Evolutionary conservation across 2,329 filamentous ascomycete species (phyloP), one percentile per base, ranked within the genome.

Genomic region (Cryphonectria japonica): DNA sequence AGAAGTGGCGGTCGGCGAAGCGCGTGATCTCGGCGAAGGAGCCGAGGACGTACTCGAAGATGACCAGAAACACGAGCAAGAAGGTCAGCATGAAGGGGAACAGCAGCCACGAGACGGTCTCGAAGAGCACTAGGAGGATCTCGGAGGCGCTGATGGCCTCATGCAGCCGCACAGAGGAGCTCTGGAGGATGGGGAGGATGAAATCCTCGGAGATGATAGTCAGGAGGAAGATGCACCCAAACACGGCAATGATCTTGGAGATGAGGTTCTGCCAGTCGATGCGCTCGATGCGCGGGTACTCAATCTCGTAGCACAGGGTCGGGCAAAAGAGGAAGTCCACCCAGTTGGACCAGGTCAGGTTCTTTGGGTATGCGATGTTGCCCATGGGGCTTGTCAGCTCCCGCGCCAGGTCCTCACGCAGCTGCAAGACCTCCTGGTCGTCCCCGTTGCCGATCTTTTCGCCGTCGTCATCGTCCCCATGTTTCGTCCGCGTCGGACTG

Each of bases 61-160:
- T 98, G 80, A 98, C 94, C 71, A 99, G 90, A 84, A 99, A 99
- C 69, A 98, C 95, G 64, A 98, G 89, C 5, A 98, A 85, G 80
- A 98, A 97, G 4, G 92, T 97, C 73, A 98, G 87, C 93, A 98
- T 98, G 81, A 98, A 99, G 3, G 96, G 96, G 82, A 98, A 98
- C 32, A 99, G 87, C 26, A 99, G 89, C 85, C 93, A 91, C 70
- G 92, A 95, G 78, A 97, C 95, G 19, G 93, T 94, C 84, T 98
- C 96, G 39, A 93, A 89, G 34, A 99, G 86, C 75, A 98, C 90
- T 72, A 99, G 88, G 2, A 89, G 85, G 69, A 88, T 89, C 73
- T 98, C 96, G 1, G 87, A 82, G 39, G 84, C 78, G 57, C 85
- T 80, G 50, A 74, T 74, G n/a, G 76, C 69, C 11, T 78, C 78